Percentiles rank a stretch among this genome's conserved stretches.
Conservation (phyloP, 305 asterid genomes). For the Fraxinus nigra region DNA sequence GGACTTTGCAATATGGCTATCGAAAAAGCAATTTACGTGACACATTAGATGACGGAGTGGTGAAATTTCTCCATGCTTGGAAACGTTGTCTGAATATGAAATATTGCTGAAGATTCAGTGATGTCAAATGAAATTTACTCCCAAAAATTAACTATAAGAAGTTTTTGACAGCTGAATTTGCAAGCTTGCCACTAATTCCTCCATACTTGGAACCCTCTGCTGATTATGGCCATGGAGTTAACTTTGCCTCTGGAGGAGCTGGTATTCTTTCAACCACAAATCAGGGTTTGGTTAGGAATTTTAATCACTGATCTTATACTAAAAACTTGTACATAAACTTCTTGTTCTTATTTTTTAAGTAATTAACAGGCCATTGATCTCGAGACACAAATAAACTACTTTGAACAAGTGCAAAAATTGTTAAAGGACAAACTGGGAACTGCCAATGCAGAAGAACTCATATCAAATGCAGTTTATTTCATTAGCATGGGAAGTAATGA, state of each 20-base stretch:
- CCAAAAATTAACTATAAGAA: too few species aligned
- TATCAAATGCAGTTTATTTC: constrained; percentile 51
- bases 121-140: not conserved
- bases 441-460: constrained; percentile 31
- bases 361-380: constrained; percentile 45
- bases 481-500: constrained; percentile 60
- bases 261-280: constrained; percentile 52
- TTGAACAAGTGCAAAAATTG: constrained; percentile 37
- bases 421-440: constrained; percentile 35
- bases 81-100: not conserved
- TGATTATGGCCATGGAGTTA: constrained; percentile 42
- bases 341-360: not conserved
- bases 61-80: not conserved
- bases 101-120: not conserved
- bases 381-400: constrained; percentile 43
- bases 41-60: not conserved
- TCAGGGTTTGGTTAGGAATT: constrained; percentile 37
- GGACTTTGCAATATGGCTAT: not conserved
- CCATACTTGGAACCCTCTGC: constrained; percentile 43
- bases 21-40: not conserved
- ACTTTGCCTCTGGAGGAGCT: constrained; percentile 60
- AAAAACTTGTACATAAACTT: not conserved
- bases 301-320: not conserved
- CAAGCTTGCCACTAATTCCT: constrained; percentile 45
- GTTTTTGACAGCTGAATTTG: constrained; percentile 44